Percentiles rank a stretch among this genome's conserved stretches.
These are phyloP conservation scores for Effrenium voratum DNA, from an alignment of 73 alveolate species.

Conservation along the genomic window DNA sequence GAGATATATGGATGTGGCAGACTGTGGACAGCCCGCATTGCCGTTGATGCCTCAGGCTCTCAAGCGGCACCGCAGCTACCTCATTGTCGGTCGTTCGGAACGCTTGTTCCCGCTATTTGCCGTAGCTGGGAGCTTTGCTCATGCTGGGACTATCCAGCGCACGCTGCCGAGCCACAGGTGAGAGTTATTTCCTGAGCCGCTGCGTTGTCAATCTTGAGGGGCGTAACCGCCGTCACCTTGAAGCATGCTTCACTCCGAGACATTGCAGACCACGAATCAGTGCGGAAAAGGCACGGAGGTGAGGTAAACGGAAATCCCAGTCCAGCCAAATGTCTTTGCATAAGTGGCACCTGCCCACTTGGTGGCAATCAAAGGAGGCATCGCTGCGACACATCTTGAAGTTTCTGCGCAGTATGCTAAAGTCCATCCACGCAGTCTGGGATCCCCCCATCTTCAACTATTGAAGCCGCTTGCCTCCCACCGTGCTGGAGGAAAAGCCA, in stretches of 20 bases:
- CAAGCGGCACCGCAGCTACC: too few species aligned
- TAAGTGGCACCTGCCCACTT: background rate
- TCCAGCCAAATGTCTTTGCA: slow-evolving; percentile 39
- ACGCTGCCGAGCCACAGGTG: slow-evolving; percentile 13
- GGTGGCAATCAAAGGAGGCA: background rate
- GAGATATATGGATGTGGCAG: background rate
- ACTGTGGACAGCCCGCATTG: slow-evolving; percentile 51
- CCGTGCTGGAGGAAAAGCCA: background rate
- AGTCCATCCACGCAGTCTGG: too few species aligned
- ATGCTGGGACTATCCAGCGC: too few species aligned
- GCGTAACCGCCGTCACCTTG: slow-evolving; percentile 18
- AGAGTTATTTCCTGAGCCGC: slow-evolving; percentile 1
- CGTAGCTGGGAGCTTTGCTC: too few species aligned
- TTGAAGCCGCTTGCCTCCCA: background rate
- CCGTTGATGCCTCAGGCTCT: slow-evolving; percentile 21
- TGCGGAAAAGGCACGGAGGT: slow-evolving; percentile 3
- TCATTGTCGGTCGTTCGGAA: too few species aligned
- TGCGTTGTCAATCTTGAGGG: slow-evolving; percentile 19
- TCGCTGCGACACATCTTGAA: too few species aligned
- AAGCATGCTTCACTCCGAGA: background rate
- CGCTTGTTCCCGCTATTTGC: too few species aligned
- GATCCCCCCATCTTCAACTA: too few species aligned
- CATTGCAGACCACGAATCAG: too few species aligned
- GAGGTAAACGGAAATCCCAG: slow-evolving; percentile 41
- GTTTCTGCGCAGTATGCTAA: too few species aligned